Conservation (phyloP, 495 filamentous ascomycete genomes). For the Penicillium longicatenatum region DNA sequence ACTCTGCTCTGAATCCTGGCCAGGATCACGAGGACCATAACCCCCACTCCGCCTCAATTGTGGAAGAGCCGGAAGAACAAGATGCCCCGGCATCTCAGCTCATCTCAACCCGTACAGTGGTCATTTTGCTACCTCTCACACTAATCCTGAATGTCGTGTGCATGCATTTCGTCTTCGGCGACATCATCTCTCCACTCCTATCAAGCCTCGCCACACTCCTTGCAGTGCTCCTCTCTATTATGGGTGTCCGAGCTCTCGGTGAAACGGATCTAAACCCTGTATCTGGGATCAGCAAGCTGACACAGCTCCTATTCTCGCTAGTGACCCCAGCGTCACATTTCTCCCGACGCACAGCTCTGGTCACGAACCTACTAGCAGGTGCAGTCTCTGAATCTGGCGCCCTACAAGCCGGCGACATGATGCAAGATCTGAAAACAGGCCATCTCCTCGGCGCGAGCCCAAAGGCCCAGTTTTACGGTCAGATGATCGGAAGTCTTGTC, state of each 20-base stretch:
- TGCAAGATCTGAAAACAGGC: constrained; percentile 98
- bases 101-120: constrained; percentile 70
- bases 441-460: constrained; percentile 90
- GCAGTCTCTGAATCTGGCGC: constrained; percentile 87
- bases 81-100: constrained; percentile 86
- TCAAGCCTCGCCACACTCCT: constrained; percentile 84
- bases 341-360: constrained; percentile 61
- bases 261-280: constrained; percentile 98
- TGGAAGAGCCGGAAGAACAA: constrained; percentile 44
- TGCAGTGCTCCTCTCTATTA: constrained; percentile 85
- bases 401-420: constrained; percentile 92
- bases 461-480: constrained; percentile 94
- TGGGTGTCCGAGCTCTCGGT: constrained; percentile 92
- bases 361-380: constrained; percentile 94
- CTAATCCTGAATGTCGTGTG: constrained; percentile 76
- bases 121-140: constrained; percentile 72
- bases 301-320: constrained; percentile 91
- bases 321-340: constrained; percentile 76
- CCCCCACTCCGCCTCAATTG: background rate
- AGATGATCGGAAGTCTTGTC: constrained; percentile 86
- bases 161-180: constrained; percentile 78
- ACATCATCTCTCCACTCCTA: constrained; percentile 59
- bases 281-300: constrained; percentile 93
- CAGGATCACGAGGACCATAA: constrained; percentile 1
- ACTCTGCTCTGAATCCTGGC: constrained; percentile 39